Conservation (phyloP, 768 basidiomycete species). For the Hygrophorus pudorinus region DNA sequence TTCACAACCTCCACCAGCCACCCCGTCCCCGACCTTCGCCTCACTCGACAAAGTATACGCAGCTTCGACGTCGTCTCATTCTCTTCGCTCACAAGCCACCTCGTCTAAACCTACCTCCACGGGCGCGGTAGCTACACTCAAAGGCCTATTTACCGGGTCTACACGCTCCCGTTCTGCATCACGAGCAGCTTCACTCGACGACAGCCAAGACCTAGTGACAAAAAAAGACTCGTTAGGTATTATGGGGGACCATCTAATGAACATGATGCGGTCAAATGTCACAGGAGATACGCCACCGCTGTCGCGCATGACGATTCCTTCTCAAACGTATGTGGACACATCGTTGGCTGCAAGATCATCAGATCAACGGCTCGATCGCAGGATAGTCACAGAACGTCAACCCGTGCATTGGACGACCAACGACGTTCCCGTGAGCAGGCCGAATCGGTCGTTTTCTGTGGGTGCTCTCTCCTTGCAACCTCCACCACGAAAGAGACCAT, state of each 20-base stretch:
- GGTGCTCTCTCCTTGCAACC: conserved; percentile 32
- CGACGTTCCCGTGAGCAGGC: conserved; percentile 17
- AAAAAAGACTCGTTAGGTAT: conserved; percentile 47
- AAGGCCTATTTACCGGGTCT: conserved; percentile 41
- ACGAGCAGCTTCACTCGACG: conserved; percentile 35
- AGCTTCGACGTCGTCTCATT: conserved; percentile 35
- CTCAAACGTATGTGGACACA: background rate
- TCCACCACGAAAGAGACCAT: conserved; percentile 39
- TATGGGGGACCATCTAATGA: conserved; percentile 44
- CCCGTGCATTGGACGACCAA: conserved; percentile 19
- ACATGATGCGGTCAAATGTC: conserved; percentile 24
- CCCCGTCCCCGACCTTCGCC: conserved; percentile 15
- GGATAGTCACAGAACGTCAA: conserved; percentile 18
- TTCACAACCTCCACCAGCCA: conserved; percentile 3
- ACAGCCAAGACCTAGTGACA: conserved; percentile 22
- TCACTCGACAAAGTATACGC: conserved; percentile 32
- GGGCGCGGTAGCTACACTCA: conserved; percentile 45
- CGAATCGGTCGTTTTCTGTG: conserved; percentile 22
- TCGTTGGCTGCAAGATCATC: conserved; percentile 9
- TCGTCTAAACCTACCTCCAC: conserved; percentile 27
- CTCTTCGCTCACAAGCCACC: conserved; percentile 32
- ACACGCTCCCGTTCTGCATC: conserved; percentile 49
- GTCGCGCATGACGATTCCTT: background rate
- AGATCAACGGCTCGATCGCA: conserved; percentile 28
- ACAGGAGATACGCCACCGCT: background rate